Percentiles rank a stretch among this genome's conserved stretches.
Evolutionary conservation across 768 basidiomycete species (phyloP).

Genomic region (Mrakia hoshinonis): DNA sequence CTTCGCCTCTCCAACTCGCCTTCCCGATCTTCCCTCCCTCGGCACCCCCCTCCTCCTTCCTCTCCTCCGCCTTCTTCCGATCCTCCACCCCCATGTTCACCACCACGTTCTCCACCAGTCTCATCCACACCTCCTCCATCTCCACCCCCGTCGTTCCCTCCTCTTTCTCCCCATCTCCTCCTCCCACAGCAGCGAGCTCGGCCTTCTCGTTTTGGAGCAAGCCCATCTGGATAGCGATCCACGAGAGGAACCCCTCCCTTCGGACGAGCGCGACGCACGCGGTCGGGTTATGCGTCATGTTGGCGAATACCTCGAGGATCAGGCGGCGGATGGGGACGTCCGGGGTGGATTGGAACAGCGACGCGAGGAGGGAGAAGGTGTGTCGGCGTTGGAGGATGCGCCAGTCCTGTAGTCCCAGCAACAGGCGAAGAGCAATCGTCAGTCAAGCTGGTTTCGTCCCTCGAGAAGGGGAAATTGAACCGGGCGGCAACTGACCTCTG

Average conservation of each 20-base stretch:
- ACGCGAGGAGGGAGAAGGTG: slow-evolving; percentile 80
- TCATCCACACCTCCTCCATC: slow-evolving; percentile 33
- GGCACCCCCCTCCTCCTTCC: not conserved
- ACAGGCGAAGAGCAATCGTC: not conserved
- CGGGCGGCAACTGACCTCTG: slow-evolving; percentile 38
- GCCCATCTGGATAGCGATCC: slow-evolving; percentile 70
- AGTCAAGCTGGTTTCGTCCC: slow-evolving; percentile 73
- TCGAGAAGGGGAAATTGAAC: slow-evolving; percentile 33
- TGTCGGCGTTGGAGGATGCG: slow-evolving; percentile 66
- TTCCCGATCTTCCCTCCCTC: not conserved
- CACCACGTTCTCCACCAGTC: slow-evolving; percentile 41
- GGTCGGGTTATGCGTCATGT: slow-evolving; percentile 59
- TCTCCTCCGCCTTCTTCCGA: slow-evolving; percentile 6
- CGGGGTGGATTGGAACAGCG: slow-evolving; percentile 61
- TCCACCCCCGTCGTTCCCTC: not conserved
- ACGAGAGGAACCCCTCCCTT: slow-evolving; percentile 62
- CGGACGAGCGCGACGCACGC: slow-evolving; percentile 64
- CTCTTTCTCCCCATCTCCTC: slow-evolving; percentile 28
- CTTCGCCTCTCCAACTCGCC: slow-evolving; percentile 19
- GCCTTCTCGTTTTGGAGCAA: slow-evolving; percentile 23
- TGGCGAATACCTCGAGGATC: slow-evolving; percentile 67
- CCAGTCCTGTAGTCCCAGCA: slow-evolving; percentile 56
- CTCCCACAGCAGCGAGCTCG: not conserved
- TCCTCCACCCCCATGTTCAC: slow-evolving; percentile 21
- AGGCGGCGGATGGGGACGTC: slow-evolving; percentile 51